Evolutionary conservation across 1,139 yeast species (phyloP), one percentile per base, ranked within the genome.

Genomic region (Scheffersomyces cryptocercus): DNA sequence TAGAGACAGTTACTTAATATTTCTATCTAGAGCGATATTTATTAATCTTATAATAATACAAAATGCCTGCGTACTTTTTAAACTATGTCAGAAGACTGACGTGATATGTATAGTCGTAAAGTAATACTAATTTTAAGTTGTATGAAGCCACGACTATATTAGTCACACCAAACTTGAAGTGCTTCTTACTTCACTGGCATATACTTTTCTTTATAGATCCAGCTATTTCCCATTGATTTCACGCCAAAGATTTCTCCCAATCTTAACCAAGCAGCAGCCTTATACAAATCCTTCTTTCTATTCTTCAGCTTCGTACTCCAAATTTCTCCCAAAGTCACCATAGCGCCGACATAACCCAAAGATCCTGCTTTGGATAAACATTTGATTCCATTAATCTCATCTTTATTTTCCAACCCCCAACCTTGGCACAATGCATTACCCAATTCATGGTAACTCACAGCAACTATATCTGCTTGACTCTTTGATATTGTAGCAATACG

Each of bases 191-290:
- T 26, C 12, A 39, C 54, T 48, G 53, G 62, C 67, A 76, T 62
- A 57, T 86, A 86, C 67, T 85, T 85, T 37, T 81, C 82, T 61
- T 85, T 85, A 67, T 85, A 82, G 36, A 86, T 85, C 95, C 95
- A 87, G 46, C 84, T 80, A 48, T 85, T 84, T 1, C 91, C 91
- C 31, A 84, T 79, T 48, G 84, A 68, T 52, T 75, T 79, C 16
- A 79, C 79, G 1, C 93, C 95, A 52, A 77, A 75, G 12, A 75
- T 67, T 42, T 83, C 91, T 20, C 89, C 85, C 35, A 81, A 64
- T 40, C 95, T 69, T 48, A 82, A 77, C 82, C 91, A 83, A 10
- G 82, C 80, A 2, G 95, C 88, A 2, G 95, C 90, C 53, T 78
- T 68, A 40, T 67, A 63, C 40, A 75, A 63, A 58, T 88, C 88